Conservation (phyloP, 345 rosid species). For the Microthlaspi erraticum region DNA sequence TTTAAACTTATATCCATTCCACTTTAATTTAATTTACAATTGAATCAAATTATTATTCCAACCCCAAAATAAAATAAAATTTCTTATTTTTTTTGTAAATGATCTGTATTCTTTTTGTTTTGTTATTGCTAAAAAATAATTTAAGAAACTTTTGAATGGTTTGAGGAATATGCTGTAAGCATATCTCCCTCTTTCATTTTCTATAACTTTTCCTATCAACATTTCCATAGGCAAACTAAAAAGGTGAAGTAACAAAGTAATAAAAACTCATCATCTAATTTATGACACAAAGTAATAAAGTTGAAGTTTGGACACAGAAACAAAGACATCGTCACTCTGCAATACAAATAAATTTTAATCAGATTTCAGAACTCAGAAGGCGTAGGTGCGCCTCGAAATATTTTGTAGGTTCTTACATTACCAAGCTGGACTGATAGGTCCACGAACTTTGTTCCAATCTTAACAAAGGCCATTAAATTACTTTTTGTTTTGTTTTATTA, state of each 20-base stretch:
- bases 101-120: background rate
- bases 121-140: background rate
- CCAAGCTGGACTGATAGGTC: background rate
- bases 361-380: no score
- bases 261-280: background rate
- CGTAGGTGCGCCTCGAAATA: background rate
- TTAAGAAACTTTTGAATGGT: background rate
- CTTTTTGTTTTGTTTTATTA: no score
- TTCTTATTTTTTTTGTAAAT: background rate
- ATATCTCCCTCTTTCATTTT: background rate
- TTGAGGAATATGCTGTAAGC: conserved; percentile 6
- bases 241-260: background rate
- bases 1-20: no score
- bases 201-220: background rate
- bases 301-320: background rate
- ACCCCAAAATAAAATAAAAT: background rate
- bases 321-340: background rate
- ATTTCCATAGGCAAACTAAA: background rate
- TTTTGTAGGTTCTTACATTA: background rate
- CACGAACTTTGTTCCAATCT: background rate
- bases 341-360: background rate
- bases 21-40: no score
- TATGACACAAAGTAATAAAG: background rate
- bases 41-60: no score
- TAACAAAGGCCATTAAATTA: background rate